Conservation (phyloP, 129 eudicot species). For the Calendula officinalis region DNA sequence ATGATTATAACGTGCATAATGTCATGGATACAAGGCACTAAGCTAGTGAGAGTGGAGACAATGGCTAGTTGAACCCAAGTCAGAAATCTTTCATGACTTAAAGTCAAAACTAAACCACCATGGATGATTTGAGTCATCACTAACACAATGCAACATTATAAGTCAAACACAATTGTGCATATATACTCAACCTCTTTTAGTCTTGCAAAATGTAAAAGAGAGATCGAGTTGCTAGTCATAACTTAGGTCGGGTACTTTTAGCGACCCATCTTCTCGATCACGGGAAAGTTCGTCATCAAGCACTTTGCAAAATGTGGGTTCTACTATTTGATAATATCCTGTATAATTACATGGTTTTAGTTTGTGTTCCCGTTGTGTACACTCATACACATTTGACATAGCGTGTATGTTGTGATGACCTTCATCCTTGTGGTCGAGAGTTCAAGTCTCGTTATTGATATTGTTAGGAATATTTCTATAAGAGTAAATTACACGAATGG, state of each 20-base stretch:
- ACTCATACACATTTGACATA: too few relatives aligned
- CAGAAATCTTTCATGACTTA: slow-evolving; percentile 33
- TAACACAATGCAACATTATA: slow-evolving; percentile 7
- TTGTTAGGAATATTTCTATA: too few relatives aligned
- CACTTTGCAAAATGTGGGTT: slow-evolving; percentile 23
- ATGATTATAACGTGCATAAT: slow-evolving; percentile 23
- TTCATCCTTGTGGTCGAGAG: too few relatives aligned
- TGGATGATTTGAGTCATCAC: slow-evolving; percentile 32
- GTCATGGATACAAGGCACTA: slow-evolving; percentile 31
- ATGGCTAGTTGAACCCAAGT: slow-evolving; percentile 41
- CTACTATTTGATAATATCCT: slow-evolving; percentile 3
- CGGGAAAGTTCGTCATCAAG: slow-evolving; percentile 20
- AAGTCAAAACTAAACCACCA: slow-evolving; percentile 32
- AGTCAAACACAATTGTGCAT: slow-evolving; percentile 20
- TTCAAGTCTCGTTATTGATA: too few relatives aligned
- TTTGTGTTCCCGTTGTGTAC: not conserved
- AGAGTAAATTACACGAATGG: too few relatives aligned
- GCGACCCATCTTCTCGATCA: slow-evolving; percentile 20
- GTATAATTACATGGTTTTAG: not conserved
- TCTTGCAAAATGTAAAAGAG: slow-evolving; percentile 10
- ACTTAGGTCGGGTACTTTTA: slow-evolving; percentile 14
- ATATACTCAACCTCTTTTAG: slow-evolving; percentile 23
- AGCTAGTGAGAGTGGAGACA: slow-evolving; percentile 36
- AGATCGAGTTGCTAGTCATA: slow-evolving; percentile 26
- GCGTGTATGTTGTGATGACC: too few relatives aligned